Conservation (phyloP, 1,284 basidiomycete genomes). For the Puccinia horiana region DNA sequence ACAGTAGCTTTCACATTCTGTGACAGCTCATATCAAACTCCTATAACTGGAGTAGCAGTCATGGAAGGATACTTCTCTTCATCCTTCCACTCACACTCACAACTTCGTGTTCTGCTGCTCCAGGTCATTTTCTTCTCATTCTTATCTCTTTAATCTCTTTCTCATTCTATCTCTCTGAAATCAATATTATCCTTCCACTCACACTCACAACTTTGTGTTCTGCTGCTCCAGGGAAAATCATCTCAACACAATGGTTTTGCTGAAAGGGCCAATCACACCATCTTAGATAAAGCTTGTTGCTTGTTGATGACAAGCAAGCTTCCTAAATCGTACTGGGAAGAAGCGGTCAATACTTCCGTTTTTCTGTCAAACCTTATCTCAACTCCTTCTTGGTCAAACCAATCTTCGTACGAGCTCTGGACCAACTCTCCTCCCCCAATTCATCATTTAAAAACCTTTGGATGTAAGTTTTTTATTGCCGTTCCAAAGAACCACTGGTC, state of each 20-base stretch:
- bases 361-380: background rate
- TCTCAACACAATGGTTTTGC: slow-evolving; percentile 59
- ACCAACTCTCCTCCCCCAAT: background rate
- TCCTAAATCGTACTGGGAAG: background rate
- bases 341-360: background rate
- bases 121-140: too few species aligned
- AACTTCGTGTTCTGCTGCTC: too few species aligned
- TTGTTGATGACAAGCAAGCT: background rate
- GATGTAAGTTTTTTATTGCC: background rate
- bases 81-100: too few species aligned
- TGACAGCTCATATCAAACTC: too few species aligned
- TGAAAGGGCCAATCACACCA: background rate
- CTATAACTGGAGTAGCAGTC: too few species aligned
- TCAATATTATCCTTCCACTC: too few species aligned
- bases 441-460: background rate
- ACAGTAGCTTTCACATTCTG: too few species aligned
- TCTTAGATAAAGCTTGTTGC: background rate
- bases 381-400: background rate
- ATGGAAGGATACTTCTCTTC: too few species aligned
- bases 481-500: background rate
- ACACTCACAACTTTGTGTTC: too few species aligned
- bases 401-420: background rate
- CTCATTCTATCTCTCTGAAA: too few species aligned
- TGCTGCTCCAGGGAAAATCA: too few species aligned
- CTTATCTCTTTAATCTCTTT: too few species aligned